Evolutionary conservation across 148 eudicot species (phyloP), one percentile per base, ranked within the genome.

Genomic region (Rhododendron kiyosumense): DNA sequence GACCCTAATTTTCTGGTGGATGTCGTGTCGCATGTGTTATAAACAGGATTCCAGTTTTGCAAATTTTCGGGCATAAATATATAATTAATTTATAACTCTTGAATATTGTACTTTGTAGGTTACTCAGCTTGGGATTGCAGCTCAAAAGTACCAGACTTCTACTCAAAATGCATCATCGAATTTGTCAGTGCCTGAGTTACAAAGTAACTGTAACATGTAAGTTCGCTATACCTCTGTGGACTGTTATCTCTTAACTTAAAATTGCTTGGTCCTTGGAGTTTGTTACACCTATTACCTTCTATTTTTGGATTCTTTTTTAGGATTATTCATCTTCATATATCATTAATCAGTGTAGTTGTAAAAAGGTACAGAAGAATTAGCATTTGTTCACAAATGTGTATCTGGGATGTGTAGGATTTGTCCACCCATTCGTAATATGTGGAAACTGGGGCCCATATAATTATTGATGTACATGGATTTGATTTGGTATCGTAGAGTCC

Each of bases 61-160:
- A 57, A 41, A 41, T 38, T 77, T 41, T 78, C 78, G 24, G 49
- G 51, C 28, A 9, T 59, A 15, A 28, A 3, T 69, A 10, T 30
- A 28, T 28, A 13, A 67, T 80, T 51, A 54, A n/a, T 81, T 54
- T 54, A 79, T 85, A 75, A 83, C 32, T 38, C 15, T 36, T 79
- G 81, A 24, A 84, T 69, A 77, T 79, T 84, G 26, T 89, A 73
- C 34, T 80, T 57, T 90, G 85, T 93, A 97, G 99, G 99, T 97
- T 84, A 93, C 89, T 90, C 99, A 97, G 86, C 98, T 97, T 84
- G 99, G 98, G 65, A 88, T 90, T 86, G 99, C 96, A 78, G 98
- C 98, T 74, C 99, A 97, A 83, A 97, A 97, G 82, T 97, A 95
- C 88, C 99, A 97, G 88, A 88, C 96, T 85, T 93, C 94, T 81